phyloP scores from a whole-genome alignment of 164 flowering plant species.

The Liriodendron chinense region DNA sequence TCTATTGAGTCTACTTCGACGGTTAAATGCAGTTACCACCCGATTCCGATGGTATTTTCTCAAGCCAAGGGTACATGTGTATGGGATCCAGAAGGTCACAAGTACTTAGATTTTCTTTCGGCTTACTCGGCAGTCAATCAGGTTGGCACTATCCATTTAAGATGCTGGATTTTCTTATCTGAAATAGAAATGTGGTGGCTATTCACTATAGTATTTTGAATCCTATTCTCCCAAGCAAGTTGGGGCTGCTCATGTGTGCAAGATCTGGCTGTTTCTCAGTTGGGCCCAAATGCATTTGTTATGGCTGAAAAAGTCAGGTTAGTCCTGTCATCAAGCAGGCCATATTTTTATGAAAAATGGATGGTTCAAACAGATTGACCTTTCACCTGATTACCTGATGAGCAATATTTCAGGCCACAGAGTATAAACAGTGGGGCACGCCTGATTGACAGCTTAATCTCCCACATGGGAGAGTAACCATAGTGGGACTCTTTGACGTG shows the following conservation, averaged over 20 bases:
- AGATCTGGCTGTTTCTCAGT: background rate
- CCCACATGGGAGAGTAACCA: too few species aligned
- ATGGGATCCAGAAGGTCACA: constrained; percentile 98
- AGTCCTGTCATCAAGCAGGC: too few species aligned
- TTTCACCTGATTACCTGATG: too few species aligned
- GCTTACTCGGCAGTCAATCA: constrained; percentile 99
- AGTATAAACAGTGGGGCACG: too few species aligned
- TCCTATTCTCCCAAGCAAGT: background rate
- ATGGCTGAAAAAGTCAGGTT: too few species aligned
- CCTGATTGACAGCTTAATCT: too few species aligned
- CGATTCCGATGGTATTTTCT: constrained; percentile 88
- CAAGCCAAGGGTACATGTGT: constrained; percentile 84
- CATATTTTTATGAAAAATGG: too few species aligned
- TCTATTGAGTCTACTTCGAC: constrained; percentile 1
- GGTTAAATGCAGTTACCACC: constrained; percentile 75
- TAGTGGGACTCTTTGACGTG: too few species aligned
- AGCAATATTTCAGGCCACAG: too few species aligned
- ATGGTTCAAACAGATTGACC: too few species aligned
- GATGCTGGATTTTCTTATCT: background rate
- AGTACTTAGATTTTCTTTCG: constrained; percentile 84
- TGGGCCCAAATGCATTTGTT: background rate
- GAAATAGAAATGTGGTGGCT: background rate
- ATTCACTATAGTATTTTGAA: background rate
- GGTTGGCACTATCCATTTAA: constrained; percentile 31
- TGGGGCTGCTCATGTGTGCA: background rate